phyloP scores from a whole-genome alignment of 2,329 filamentous ascomycete genomes.

The Aspergillus calidoustus region DNA sequence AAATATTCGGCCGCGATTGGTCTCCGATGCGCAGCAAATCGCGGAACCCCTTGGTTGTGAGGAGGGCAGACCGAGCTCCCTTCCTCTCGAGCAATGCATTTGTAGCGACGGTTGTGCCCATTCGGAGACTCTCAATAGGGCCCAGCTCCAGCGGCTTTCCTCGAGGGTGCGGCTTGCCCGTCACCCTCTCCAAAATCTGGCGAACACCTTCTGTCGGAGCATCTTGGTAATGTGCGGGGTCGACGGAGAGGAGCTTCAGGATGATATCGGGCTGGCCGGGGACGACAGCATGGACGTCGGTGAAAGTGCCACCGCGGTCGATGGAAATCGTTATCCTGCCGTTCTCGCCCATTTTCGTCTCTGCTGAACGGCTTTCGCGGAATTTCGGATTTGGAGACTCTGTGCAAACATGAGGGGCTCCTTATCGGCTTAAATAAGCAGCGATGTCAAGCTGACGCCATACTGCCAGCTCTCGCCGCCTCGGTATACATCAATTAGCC shows the following conservation, averaged over 20 bases:
- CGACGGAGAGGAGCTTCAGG: slow-evolving; percentile 46
- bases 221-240: slow-evolving; percentile 47
- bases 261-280: slow-evolving; percentile 44
- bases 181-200: slow-evolving; percentile 62
- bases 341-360: slow-evolving; percentile 29
- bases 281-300: slow-evolving; percentile 44
- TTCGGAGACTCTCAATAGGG: slow-evolving; percentile 65
- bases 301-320: slow-evolving; percentile 48
- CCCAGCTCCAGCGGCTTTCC: slow-evolving; percentile 42
- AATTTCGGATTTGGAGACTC: background rate
- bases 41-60: slow-evolving; percentile 85
- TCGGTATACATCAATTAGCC: background rate
- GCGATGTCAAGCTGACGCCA: slow-evolving; percentile 6
- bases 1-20: slow-evolving; percentile 86
- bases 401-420: slow-evolving; percentile 4
- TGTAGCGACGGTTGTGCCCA: slow-evolving; percentile 93
- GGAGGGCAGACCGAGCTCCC: slow-evolving; percentile 82
- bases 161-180: slow-evolving; percentile 40
- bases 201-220: slow-evolving; percentile 78
- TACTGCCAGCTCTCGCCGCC: background rate
- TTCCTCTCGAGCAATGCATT: slow-evolving; percentile 89
- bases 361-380: background rate
- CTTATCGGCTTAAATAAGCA: slow-evolving; percentile 2
- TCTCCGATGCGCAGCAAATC: slow-evolving; percentile 90
- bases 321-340: slow-evolving; percentile 44